These are phyloP conservation scores for Apiospora malaysiana DNA, from an alignment of 2,329 filamentous ascomycete species.

Conservation along the genomic window DNA sequence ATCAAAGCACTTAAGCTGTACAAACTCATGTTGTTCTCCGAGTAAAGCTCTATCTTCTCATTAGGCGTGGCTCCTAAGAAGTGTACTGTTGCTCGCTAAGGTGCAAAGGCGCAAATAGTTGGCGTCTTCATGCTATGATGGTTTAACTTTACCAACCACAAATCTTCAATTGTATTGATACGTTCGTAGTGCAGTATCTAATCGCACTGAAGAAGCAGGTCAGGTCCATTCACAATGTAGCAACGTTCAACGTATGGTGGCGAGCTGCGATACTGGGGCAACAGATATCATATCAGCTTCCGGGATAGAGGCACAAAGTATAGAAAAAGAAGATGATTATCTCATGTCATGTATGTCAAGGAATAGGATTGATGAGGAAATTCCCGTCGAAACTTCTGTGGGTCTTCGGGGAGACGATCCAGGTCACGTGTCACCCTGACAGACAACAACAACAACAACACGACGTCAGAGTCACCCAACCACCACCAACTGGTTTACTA, in stretches of 20 bases:
- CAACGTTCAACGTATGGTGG: no score
- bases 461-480: no score
- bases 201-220: no score
- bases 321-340: no score
- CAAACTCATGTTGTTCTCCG: background rate
- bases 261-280: no score
- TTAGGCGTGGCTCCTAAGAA: background rate
- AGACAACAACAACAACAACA: no score
- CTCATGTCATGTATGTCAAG: no score
- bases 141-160: background rate
- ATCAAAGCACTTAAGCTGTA: background rate
- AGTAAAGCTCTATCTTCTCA: background rate
- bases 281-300: background rate
- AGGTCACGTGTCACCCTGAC: background rate
- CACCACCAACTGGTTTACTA: no score
- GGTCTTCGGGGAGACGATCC: background rate
- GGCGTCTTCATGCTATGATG: no score
- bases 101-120: background rate
- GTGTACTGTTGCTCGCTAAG: background rate
- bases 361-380: no score
- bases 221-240: no score
- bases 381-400: background rate
- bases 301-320: no score
- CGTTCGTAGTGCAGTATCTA: background rate
- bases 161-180: background rate